Percentiles rank a stretch among this genome's conserved stretches.
phyloP scores from a whole-genome alignment of 179 eudicot genomes.

The Gypsophila paniculata region DNA sequence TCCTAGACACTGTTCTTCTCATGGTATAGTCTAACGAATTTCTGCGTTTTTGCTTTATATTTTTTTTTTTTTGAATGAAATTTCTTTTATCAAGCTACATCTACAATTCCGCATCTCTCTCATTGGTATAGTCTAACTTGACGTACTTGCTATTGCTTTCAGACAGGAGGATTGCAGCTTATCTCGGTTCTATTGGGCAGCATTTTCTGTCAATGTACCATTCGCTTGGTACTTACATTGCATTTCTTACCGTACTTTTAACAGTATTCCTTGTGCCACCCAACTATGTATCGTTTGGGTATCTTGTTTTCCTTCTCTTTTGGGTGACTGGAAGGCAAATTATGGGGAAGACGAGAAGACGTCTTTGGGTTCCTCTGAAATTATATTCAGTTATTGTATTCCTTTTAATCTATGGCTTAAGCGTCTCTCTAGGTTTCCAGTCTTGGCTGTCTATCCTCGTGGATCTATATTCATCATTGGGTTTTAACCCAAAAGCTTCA shows the following conservation, averaged over 20 bases:
- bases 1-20: constrained; percentile 47
- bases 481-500: constrained; percentile 61
- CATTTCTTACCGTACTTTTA: constrained; percentile 74
- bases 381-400: constrained; percentile 69
- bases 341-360: constrained; percentile 73
- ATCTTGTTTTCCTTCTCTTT: constrained; percentile 71
- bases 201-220: constrained; percentile 61
- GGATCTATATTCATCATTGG: constrained; percentile 59
- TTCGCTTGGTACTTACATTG: constrained; percentile 88
- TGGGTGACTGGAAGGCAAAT: constrained; percentile 97
- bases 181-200: constrained; percentile 74
- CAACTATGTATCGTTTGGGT: constrained; percentile 84
- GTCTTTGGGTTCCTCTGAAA: constrained; percentile 90
- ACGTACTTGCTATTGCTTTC: not conserved
- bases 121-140: constrained; percentile 27
- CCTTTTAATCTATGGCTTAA: constrained; percentile 61
- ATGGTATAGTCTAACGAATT: constrained; percentile 42
- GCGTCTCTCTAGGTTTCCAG: constrained; percentile 65
- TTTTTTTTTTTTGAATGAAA: not conserved
- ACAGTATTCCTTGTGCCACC: constrained; percentile 76
- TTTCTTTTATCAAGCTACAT: not conserved
- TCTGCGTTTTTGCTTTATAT: not conserved
- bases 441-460: constrained; percentile 61
- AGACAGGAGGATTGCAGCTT: constrained; percentile 67
- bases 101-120: constrained; percentile 10